Percentiles rank a stretch among this genome's conserved stretches.
phyloP scores from a whole-genome alignment of 805 yeast species.

The Trichomonascus vanleenenianus region DNA sequence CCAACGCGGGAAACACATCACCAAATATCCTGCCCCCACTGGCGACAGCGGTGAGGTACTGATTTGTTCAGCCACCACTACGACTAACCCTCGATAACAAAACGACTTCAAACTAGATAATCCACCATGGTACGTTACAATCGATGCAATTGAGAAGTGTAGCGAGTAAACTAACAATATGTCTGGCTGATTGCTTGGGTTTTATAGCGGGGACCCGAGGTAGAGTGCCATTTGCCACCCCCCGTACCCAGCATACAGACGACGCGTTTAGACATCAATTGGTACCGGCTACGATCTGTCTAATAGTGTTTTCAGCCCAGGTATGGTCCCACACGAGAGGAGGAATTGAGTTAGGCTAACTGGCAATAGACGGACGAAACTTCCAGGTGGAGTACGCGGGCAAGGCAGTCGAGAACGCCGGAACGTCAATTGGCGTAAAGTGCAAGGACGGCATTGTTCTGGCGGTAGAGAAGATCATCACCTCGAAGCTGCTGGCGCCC shows the following conservation, averaged over 20 bases:
- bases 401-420: slow-evolving; percentile 96
- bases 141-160: too few species aligned
- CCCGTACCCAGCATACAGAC: neutral
- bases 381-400: slow-evolving; percentile 97
- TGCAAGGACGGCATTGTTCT: slow-evolving; percentile 91
- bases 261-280: slow-evolving; percentile 62
- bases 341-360: slow-evolving; percentile 1
- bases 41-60: too few species aligned
- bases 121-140: too few species aligned
- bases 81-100: too few species aligned
- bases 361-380: slow-evolving; percentile 33
- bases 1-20: too few species aligned
- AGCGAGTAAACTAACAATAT: too few species aligned
- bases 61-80: too few species aligned
- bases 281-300: slow-evolving; percentile 99
- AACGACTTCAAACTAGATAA: too few species aligned
- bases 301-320: slow-evolving; percentile 87
- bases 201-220: too few species aligned
- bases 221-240: too few species aligned
- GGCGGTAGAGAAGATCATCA: slow-evolving; percentile 90
- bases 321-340: slow-evolving; percentile 28
- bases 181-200: too few species aligned
- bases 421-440: slow-evolving; percentile 89
- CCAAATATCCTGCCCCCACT: too few species aligned
- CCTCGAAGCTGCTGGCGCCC: slow-evolving; percentile 82